phyloP scores from a whole-genome alignment of 257 asterid genomes.

The Solanum rostratum region DNA sequence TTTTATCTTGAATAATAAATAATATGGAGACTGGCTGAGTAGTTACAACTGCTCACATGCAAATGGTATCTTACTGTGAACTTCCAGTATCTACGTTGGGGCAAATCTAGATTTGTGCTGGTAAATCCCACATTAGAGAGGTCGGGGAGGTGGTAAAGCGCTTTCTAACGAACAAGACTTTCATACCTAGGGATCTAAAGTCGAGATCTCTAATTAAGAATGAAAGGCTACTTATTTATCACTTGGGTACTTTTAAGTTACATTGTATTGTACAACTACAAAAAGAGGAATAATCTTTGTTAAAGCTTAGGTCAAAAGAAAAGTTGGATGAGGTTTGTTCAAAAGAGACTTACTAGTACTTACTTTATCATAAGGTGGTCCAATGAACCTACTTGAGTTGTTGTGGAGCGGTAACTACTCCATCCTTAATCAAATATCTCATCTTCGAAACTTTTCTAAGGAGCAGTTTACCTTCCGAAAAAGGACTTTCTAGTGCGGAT shows the following conservation, averaged over 20 bases:
- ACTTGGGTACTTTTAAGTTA: neutral
- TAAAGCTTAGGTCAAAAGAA: conserved; percentile 27
- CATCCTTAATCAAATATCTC: neutral
- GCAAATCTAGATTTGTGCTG: neutral
- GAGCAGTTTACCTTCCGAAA: neutral
- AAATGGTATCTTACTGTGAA: neutral
- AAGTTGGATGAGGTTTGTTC: conserved; percentile 14
- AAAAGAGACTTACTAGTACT: conserved; percentile 11
- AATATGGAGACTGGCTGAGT: neutral
- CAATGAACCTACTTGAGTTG: neutral
- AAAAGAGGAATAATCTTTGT: conserved; percentile 31
- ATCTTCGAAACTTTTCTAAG: too few relatives aligned
- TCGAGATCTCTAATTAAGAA: neutral
- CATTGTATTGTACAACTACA: conserved; percentile 7
- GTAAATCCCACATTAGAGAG: neutral
- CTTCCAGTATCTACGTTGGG: neutral
- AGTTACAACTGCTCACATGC: conserved; percentile 40
- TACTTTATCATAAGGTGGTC: conserved; percentile 5
- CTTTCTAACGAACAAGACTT: neutral
- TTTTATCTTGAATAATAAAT: neutral
- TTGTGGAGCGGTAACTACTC: neutral
- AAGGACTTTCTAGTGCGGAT: neutral
- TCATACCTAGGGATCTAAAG: neutral
- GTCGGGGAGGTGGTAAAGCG: neutral
- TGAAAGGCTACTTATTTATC: neutral